Conservation (phyloP, 1,284 basidiomycete species). For the Schizophyllum amplum region DNA sequence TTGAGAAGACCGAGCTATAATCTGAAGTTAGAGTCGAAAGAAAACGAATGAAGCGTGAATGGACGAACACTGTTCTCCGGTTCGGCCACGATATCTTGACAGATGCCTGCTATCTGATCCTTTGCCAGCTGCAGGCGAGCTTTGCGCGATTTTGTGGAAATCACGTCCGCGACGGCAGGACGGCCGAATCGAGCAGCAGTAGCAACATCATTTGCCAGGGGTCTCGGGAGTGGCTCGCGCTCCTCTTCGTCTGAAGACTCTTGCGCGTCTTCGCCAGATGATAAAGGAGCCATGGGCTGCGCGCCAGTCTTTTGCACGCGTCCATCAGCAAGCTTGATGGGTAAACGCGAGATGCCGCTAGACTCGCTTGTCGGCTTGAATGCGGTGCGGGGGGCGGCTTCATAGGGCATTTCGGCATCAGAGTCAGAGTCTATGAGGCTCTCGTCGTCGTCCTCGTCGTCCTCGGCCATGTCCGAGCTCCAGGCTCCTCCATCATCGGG, state of each 20-base stretch:
- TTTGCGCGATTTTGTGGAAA: slow-evolving; percentile 60
- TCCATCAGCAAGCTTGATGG: slow-evolving; percentile 81
- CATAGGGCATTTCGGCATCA: slow-evolving; percentile 68
- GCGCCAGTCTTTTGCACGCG: slow-evolving; percentile 56
- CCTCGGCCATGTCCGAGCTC: slow-evolving; percentile 16
- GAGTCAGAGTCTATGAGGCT: slow-evolving; percentile 31
- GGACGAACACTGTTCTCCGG: slow-evolving; percentile 71
- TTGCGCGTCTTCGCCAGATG: slow-evolving; percentile 27
- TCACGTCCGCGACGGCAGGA: slow-evolving; percentile 69
- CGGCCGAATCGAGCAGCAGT: slow-evolving; percentile 79
- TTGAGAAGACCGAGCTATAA: slow-evolving; percentile 75
- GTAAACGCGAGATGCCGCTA: slow-evolving; percentile 59
- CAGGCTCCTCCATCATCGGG: slow-evolving; percentile 30
- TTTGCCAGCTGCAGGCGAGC: slow-evolving; percentile 73
- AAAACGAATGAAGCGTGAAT: slow-evolving; percentile 4
- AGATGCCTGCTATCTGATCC: slow-evolving; percentile 82
- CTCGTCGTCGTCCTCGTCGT: slow-evolving; percentile 17
- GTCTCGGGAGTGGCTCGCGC: slow-evolving; percentile 22
- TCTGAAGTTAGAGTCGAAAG: slow-evolving; percentile 6
- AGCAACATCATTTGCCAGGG: slow-evolving; percentile 54
- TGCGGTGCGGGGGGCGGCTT: slow-evolving; percentile 44
- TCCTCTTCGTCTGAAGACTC: slow-evolving; percentile 35
- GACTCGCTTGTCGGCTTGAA: slow-evolving; percentile 36
- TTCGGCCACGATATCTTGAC: slow-evolving; percentile 85
- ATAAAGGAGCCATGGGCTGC: slow-evolving; percentile 23